Evolutionary conservation across 2,329 filamentous ascomycete genomes (phyloP).

Genomic region (Macrophomina phaseolina): DNA sequence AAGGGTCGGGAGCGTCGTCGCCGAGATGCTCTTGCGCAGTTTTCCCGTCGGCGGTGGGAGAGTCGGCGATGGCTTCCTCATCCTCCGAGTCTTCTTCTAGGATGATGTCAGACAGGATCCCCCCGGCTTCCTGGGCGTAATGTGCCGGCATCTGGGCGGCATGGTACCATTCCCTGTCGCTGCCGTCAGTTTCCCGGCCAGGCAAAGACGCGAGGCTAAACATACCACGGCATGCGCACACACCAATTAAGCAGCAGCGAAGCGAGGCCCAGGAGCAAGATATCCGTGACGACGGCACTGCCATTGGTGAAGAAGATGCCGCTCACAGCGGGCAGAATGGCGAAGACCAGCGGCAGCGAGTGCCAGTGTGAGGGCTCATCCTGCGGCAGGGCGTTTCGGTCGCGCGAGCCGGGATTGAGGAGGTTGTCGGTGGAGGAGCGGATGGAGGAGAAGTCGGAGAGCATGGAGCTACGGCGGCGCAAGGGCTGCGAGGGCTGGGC

Average conservation of each 20-base stretch:
- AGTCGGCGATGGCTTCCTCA: conserved; percentile 24
- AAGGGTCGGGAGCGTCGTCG: not conserved
- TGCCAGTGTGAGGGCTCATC: conserved; percentile 73
- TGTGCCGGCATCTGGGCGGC: conserved; percentile 47
- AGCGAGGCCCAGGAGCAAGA: conserved; percentile 79
- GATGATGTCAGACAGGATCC: conserved; percentile 31
- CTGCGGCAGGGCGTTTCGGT: conserved; percentile 41
- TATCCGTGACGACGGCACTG: conserved; percentile 80
- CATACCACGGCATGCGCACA: conserved; percentile 85
- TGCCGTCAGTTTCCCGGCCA: not conserved
- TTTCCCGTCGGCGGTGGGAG: conserved; percentile 10
- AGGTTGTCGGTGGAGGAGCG: conserved; percentile 73
- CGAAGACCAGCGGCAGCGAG: conserved; percentile 80
- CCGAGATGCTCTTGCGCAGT: conserved; percentile 3
- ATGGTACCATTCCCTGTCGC: conserved; percentile 58
- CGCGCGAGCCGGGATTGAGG: conserved; percentile 53
- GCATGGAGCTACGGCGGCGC: conserved; percentile 74
- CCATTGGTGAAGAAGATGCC: conserved; percentile 87
- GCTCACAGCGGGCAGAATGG: conserved; percentile 82
- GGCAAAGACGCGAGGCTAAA: conserved; percentile 7
- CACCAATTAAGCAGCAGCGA: conserved; percentile 93
- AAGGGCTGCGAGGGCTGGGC: conserved; percentile 26
- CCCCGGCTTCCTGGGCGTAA: not conserved
- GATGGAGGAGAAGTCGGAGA: conserved; percentile 76
- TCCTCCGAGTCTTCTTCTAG: conserved; percentile 39